Base-by-base conservation (phyloP, 768 basidiomycete genomes). In the Pisolithus marmoratus region DNA sequence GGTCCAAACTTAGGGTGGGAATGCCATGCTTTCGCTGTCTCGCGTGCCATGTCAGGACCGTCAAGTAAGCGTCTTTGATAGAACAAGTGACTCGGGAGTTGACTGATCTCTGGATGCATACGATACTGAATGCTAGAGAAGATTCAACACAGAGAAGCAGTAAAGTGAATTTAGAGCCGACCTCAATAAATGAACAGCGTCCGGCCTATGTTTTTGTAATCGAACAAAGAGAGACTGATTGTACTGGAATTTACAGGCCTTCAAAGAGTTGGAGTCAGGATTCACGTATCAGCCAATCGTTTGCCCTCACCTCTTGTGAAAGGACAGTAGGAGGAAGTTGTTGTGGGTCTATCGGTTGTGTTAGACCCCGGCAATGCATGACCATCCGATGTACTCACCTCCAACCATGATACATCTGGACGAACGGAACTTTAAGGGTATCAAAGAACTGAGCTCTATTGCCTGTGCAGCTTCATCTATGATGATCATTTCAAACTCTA, bases 381-480 rank as follows among this genome's bases (percentile, higher is more conserved):
- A 48, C 27, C 4, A 51, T 29, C 5, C 22, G 8, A n/a, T 50
- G 17, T 17, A 40, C 71, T 52, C 49, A 85, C 85, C 85, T 73
- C 96, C 96, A 46, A 99, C 94, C 83, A 99, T 84, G 52, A 98
- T 82, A 62, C 92, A 96, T 27, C 84, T 81, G 48, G 75, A 77
- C 57, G 84, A 88, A 26, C 78, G 79, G 69, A 92, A 97, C 67
- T 90, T 96, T 55, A 99, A 74, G 37, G 96, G 96, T 52, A 99
- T 98, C 54, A 99, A 70, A 8, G 95, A 91, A 57, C 90, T 93
- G 38, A 97, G 76, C 68, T 99, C 96, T 44, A 97, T 87, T 15
- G 94, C 87, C 68, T 99, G 96, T 1, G 95, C 95, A 1, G 96
- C 96, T 68, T 99, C 96, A 62, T 99, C 96, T 54, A 99, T 95